Conservation (phyloP, 75 land plant species). For the Sequoia sempervirens region DNA sequence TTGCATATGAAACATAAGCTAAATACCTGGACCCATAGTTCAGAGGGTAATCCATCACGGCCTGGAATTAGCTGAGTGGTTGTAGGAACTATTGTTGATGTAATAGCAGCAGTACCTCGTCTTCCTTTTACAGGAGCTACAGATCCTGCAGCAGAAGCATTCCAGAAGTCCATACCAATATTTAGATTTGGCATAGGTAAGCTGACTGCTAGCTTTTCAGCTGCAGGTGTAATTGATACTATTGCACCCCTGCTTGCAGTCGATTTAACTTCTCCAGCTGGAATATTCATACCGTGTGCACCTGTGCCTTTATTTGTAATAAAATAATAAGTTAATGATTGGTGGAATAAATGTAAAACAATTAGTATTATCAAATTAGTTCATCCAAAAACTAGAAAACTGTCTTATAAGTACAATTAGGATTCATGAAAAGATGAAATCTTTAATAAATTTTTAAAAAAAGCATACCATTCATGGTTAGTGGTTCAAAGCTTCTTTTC, state of each 20-base stretch:
- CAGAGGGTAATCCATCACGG: constrained; percentile 27
- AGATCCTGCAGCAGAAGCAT: constrained; percentile 26
- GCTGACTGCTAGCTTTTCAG: not conserved
- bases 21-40: constrained; percentile 42
- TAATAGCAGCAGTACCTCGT: constrained; percentile 11
- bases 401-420: not conserved
- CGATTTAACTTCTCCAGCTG: not conserved
- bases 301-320: constrained; percentile 19
- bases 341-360: not conserved
- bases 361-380: not conserved
- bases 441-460: not conserved
- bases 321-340: not conserved
- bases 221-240: constrained; percentile 10
- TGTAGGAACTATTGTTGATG: constrained; percentile 22
- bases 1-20: not conserved
- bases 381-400: not conserved
- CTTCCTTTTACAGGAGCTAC: constrained; percentile 29
- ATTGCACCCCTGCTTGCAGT: constrained; percentile 4
- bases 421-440: not conserved
- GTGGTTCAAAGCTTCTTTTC: too few relatives aligned
- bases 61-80: constrained; percentile 10
- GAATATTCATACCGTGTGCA: constrained; percentile 19
- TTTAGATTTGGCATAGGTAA: constrained; percentile 62
- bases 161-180: constrained; percentile 85
- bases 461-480: not conserved